phyloP scores from a whole-genome alignment of 495 filamentous ascomycete genomes.

The Aspergillus indologenus region DNA sequence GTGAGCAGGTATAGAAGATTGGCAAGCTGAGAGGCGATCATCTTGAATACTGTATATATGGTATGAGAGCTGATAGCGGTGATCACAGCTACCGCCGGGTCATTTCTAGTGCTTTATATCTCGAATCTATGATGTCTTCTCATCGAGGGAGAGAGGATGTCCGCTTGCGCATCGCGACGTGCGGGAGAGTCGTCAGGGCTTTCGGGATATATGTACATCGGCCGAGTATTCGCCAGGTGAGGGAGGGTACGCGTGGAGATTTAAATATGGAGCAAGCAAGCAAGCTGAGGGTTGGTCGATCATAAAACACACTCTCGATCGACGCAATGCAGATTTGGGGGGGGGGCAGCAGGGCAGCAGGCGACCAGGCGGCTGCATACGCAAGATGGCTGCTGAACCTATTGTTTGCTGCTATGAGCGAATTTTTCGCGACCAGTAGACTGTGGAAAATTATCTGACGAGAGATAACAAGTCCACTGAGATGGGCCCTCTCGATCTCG shows the following conservation, averaged over 20 bases:
- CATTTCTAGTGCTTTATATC: not conserved
- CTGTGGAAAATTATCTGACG: too few species aligned
- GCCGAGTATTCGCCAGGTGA: not conserved
- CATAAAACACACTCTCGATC: not conserved
- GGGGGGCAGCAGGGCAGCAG: not conserved
- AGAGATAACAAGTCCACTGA: not conserved
- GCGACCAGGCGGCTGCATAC: not conserved
- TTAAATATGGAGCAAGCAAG: not conserved
- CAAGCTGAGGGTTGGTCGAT: not conserved
- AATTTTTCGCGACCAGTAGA: not conserved
- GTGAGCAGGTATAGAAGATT: not conserved
- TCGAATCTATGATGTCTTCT: not conserved
- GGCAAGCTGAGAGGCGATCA: not conserved
- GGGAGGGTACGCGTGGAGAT: not conserved
- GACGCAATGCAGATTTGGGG: not conserved
- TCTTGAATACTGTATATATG: not conserved
- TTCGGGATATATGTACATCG: not conserved
- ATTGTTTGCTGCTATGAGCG: not conserved
- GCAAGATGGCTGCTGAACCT: not conserved
- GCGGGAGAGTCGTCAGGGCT: not conserved
- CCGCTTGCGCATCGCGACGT: not conserved
- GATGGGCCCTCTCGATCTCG: not conserved
- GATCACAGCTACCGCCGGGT: not conserved
- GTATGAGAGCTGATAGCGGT: not conserved
- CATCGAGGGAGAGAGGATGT: not conserved